Evolutionary conservation across 371 early-diverging fungal genomes (phyloP).

Genomic region (Mucor ambiguus): DNA sequence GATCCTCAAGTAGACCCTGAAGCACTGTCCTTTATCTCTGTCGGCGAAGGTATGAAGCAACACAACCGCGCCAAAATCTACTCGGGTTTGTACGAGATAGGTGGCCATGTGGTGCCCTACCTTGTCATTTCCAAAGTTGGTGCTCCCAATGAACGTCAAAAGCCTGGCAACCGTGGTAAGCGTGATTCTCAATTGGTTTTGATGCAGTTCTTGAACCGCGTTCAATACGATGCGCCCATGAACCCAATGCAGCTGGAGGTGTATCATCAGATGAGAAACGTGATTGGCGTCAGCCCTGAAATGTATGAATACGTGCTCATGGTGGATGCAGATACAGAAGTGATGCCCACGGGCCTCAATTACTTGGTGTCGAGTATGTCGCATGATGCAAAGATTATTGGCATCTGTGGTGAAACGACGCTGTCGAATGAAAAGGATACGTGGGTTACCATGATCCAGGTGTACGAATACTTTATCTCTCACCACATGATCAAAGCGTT

Average conservation of each 20-base stretch:
- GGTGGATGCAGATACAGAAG: conserved; percentile 95
- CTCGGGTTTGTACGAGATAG: conserved; percentile 86
- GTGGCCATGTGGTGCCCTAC: conserved; percentile 75
- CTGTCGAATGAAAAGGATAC: conserved; percentile 87
- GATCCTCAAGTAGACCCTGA: conserved; percentile 78
- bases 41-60: conserved; percentile 84
- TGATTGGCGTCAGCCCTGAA: conserved; percentile 83
- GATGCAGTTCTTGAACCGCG: conserved; percentile 97
- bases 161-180: conserved; percentile 98
- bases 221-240: conserved; percentile 93
- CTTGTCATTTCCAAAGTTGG: conserved; percentile 95
- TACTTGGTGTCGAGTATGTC: conserved; percentile 84
- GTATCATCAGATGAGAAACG: conserved; percentile 86
- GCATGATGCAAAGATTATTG: conserved; percentile 84
- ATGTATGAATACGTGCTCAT: conserved; percentile 89
- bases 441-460: conserved; percentile 98
- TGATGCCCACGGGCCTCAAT: conserved; percentile 77
- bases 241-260: conserved; percentile 87
- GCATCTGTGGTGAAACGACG: conserved; percentile 91
- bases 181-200: conserved; percentile 98
- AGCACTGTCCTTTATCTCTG: conserved; percentile 83
- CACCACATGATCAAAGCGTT: conserved; percentile 98
- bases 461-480: conserved; percentile 98
- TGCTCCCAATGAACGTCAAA: conserved; percentile 73
- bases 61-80: conserved; percentile 94